Evolutionary conservation across 2,329 filamentous ascomycete species (phyloP).

Genomic region (Ustulina deusta): DNA sequence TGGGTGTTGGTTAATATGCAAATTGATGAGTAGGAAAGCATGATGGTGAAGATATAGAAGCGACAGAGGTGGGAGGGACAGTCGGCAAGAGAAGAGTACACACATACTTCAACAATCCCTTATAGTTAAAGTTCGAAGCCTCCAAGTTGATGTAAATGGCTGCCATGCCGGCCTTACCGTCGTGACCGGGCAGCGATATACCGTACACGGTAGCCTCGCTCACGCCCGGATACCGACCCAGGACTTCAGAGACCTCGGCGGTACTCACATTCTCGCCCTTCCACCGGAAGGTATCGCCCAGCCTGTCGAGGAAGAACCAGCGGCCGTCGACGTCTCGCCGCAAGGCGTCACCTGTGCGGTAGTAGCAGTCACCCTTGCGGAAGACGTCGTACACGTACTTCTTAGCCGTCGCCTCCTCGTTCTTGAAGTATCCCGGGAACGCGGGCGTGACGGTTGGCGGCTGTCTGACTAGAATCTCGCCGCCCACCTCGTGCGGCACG

Average conservation of each 20-base stretch:
- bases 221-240: slow-evolving; percentile 70
- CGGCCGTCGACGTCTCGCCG: slow-evolving; percentile 71
- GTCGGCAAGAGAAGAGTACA: not conserved
- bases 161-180: slow-evolving; percentile 75
- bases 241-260: slow-evolving; percentile 73
- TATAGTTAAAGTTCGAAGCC: slow-evolving; percentile 66
- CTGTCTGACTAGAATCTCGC: slow-evolving; percentile 76
- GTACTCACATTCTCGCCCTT: slow-evolving; percentile 77
- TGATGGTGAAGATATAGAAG: not conserved
- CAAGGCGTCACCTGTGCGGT: slow-evolving; percentile 75
- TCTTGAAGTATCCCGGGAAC: slow-evolving; percentile 76
- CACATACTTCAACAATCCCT: slow-evolving; percentile 65
- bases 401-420: slow-evolving; percentile 74
- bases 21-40: not conserved
- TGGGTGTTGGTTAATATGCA: not conserved
- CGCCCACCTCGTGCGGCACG: slow-evolving; percentile 73
- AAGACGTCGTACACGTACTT: slow-evolving; percentile 76
- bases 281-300: slow-evolving; percentile 82
- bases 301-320: slow-evolving; percentile 76
- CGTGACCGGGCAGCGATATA: slow-evolving; percentile 72
- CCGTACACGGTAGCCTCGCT: slow-evolving; percentile 78
- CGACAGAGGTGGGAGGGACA: not conserved
- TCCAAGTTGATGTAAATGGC: slow-evolving; percentile 67
- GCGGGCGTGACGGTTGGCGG: slow-evolving; percentile 65
- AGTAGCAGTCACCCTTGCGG: slow-evolving; percentile 74